Evolutionary conservation across 2,329 filamentous ascomycete species (phyloP), one percentile per base, ranked within the genome.

Genomic region (Dothistroma pini): DNA sequence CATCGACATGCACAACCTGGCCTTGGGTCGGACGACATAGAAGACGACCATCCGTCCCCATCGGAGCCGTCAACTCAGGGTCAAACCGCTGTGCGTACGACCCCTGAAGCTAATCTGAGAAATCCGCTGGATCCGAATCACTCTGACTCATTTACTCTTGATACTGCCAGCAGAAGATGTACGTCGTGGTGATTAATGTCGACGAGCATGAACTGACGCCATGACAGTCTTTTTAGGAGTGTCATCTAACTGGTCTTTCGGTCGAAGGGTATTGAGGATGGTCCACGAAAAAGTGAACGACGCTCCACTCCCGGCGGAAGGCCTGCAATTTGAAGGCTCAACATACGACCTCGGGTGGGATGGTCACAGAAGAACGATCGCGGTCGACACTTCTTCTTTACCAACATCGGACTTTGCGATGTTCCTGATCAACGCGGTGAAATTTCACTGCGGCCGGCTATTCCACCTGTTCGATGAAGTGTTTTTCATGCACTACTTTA

Each of bases 191-290:
- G 16, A 12, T 8, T 14, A 6, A 21, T 41, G 21, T 14, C 25
- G 9, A 19, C 34, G 25, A 4, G 58, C 57, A 48, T 52, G 25
- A 50, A 19, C 44, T 34, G 29, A 60, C 41, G 21, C 44, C 35
- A 25, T 25, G 29, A 48, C 21, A 83, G 81, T 77, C 58, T 84
- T 83, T 60, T 74, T 84, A 9, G 82, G 82, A 1, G 81, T 80
- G 1, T 84, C 82, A 0, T 84, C 83, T 1, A 84, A 83, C 52
- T 84, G 83, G 83, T 81, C 81, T 0, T 84, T 84, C 54, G 77
- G 77, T 29, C 74, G 81, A 8, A 77, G 79, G 19, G 76, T 83
- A 1, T 72, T 84, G n/a, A 76, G 74, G 29, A 75, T 83, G 56
- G 77, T 78, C 0, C 78, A 83, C 53, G 77, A 82, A 60, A 75